Base-by-base conservation (phyloP, 2,329 filamentous ascomycete species). In the Lasiodiplodia sp. region DNA sequence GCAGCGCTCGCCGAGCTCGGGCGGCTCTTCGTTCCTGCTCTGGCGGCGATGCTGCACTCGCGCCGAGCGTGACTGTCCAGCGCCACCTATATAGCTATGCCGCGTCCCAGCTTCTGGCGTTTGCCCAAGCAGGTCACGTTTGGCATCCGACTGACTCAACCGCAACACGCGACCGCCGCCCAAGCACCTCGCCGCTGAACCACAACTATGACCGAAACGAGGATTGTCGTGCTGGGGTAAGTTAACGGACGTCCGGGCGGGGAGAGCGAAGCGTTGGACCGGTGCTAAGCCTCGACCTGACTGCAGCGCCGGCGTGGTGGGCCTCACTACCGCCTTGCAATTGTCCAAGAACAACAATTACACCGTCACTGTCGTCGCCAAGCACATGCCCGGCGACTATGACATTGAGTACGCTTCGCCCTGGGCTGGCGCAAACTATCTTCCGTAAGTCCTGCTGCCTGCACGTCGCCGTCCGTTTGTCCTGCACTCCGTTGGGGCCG, bases 321-420 rank as follows among this genome's bases (percentile, higher is more conserved):
- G 89, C 31, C 83, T 92, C 65, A 91, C 90, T 2, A 90, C 88
- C 2, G 89, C 90, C 44, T 82, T 90, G 28, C 79, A 88, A 18
- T 81, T 91, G 16, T 89, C 89, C 14, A 83, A 84, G 69, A 84
- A 88, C 73, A 79, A 82, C 5, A 74, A 80, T 12, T 85, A 90
- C 72, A 82, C 83, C 31, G 81, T 96, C 71, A 94, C 92, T 0
- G 84, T 96, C 44, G 83, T 93, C 38, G 91, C 93, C 5, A 96
- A 95, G 76, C 92, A 97, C 77, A 96, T 97, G 91, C 94, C 94
- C 0, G 94, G 94, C 44, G 94, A 97, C 82, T 96, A 95, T 79
- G 92, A 95, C 72, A 91, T 94, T 72, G 91, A 96, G 83, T 97
- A 97, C 78, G 90, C 92, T 0, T 96, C 92, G 6, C 93, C 93